Evolutionary conservation across 2,329 filamentous ascomycete genomes (phyloP), one percentile per base, ranked within the genome.

Genomic region (Colletotrichum costaricense): DNA sequence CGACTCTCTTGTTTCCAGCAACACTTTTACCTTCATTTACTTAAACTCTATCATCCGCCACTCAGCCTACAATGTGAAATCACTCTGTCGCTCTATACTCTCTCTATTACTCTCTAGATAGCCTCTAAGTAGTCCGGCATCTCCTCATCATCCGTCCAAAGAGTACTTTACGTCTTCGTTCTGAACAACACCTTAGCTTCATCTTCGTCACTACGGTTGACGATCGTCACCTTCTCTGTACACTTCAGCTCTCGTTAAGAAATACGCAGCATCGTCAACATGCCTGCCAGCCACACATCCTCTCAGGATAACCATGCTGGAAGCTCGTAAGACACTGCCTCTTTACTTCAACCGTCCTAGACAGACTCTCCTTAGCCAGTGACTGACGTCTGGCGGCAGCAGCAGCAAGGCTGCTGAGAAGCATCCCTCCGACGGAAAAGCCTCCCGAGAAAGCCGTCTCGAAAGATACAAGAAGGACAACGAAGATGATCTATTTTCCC

Each of bases 381-480:
- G 12, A 28, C 62, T 63, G 5, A 63, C n/a, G 5, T 24, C 1
- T n/a, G 7, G 12, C 9, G 12, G 12, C 9, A 63, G 62, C 2
- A 11, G 46, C 28, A 35, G 62, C 46, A 26, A n/a, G 46, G 42
- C 52, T 56, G 30, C 24, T 19, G 38, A 28, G 8, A 35, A 33
- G 26, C n/a, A 33, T 16, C 16, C 35, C 12, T 28, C 35, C 24
- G 22, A 58, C 35, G 24, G 33, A 26, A 66, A 58, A 7, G 8
- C 54, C 63, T 65, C 54, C 12, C 57, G 66, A 33, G 22, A 72
- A 42, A 3, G 6, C 7, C 70, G 70, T 14, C 5, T 63, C 22
- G 59, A 9, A 4, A 69, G 2, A 5, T 72, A 49, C 59, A 14
- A 28, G 19, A 24, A 16, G 3, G 59, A 72, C 46, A 64, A 26